Evolutionary conservation across 306 rosid species (phyloP), one percentile per base, ranked within the genome.

Genomic region (Citrullus amarus): DNA sequence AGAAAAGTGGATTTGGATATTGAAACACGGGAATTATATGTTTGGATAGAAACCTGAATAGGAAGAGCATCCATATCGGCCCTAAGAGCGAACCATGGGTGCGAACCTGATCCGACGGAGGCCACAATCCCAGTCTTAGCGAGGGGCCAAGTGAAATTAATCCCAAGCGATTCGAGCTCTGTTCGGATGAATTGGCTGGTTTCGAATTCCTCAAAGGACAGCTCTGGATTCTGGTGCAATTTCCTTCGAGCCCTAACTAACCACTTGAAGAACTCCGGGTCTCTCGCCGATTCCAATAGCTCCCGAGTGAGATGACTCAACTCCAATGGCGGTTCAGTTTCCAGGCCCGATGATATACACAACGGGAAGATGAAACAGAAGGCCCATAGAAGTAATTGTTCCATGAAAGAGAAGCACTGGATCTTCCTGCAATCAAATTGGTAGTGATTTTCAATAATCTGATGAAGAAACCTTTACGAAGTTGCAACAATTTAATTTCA

Each of bases 41-140:
- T 17, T 3, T 13, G 34, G 53, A 48, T 11, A 36, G 9, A n/a
- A 20, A 85, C 87, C 86, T 80, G 86, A 59, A 88, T 82, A 0
- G 90, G 89, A 10, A 90, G 90, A 39, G 88, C 89, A 36, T 86
- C 93, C 90, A 90, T 88, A 82, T 90, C 90, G 1, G 89, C 90
- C 78, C 93, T 74, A 6, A 88, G 89, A 80, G 83, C 91, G 58
- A 90, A 86, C 83, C 86, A 86, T 0, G 93, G 93, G 41, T 85
- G 82, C 14, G 10, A 12, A 9, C 79, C 87, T 9, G 89, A 76
- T 4, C 90, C 90, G 39, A 88, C 53, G n/a, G 90, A 78, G 54
- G 86, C 90, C 18, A 90, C 89, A 30, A 90, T 6, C 13, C 93
- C 90, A 3, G 89, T 90, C 79, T 77, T 80, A 13, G 89, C 89